A percentile compares a stretch with the other conserved stretches of the same genome.
Evolutionary conservation across 139 green algal genomes (phyloP).

Genomic region (Micractinium sp.): DNA sequence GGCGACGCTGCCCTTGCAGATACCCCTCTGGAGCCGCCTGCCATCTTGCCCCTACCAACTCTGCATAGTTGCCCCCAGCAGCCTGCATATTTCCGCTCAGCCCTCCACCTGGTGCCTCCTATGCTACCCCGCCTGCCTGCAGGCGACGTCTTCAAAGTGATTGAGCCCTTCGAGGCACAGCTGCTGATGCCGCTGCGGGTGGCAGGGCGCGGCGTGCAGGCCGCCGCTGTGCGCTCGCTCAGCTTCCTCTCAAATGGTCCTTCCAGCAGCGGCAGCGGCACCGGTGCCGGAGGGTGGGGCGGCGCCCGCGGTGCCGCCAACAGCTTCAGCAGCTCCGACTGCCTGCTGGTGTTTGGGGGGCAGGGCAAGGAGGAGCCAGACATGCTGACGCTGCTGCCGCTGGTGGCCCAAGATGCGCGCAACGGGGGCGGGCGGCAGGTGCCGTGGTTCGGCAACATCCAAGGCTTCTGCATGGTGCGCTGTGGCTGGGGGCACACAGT

Average conservation of each 20-base stretch:
- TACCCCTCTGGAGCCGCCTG: too few relatives aligned
- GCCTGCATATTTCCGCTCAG: not conserved
- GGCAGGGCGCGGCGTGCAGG: slow-evolving; percentile 12
- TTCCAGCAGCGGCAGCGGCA: not conserved
- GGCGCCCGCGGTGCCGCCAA: not conserved
- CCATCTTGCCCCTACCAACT: not conserved
- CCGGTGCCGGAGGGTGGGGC: not conserved
- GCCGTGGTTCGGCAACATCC: slow-evolving; percentile 76
- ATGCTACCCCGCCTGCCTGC: not conserved
- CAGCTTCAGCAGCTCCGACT: slow-evolving; percentile 15
- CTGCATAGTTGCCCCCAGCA: not conserved
- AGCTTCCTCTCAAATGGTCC: slow-evolving; percentile 46
- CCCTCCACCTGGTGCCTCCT: not conserved
- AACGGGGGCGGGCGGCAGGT: slow-evolving; percentile 34
- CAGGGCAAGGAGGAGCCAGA: slow-evolving; percentile 66
- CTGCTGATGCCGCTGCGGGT: slow-evolving; percentile 47
- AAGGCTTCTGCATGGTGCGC: slow-evolving; percentile 51
- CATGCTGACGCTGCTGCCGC: slow-evolving; percentile 67
- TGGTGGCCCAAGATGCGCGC: slow-evolving; percentile 28
- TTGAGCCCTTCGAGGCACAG: slow-evolving; percentile 10
- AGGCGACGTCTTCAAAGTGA: slow-evolving; percentile 17
- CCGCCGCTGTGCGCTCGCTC: slow-evolving; percentile 47
- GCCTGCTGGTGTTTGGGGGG: slow-evolving; percentile 76
- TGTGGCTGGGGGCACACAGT: too few relatives aligned
- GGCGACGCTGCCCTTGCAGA: too few relatives aligned